Evolutionary conservation across 164 flowering plant genomes (phyloP), one percentile per base, ranked within the genome.

Genomic region (grape (Vitis vinifera)): DNA sequence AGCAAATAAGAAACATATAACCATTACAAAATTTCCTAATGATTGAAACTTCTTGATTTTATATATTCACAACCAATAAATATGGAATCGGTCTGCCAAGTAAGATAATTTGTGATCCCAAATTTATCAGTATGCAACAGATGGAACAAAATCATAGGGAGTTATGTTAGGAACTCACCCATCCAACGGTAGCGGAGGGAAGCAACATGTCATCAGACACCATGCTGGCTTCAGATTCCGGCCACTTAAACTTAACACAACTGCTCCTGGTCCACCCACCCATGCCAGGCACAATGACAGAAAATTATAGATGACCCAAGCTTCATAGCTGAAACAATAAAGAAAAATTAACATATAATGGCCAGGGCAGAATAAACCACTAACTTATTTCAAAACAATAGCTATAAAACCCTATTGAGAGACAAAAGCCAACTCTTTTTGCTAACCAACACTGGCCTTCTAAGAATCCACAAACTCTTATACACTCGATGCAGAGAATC

Each of bases 251-350:
- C 92, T 94, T 68, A 92, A 61, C 48, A 92, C 97, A 77, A 92
- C 99, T 70, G 99, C 89, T 73, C 99, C 98, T 13, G 99, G 99
- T 27, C 99, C 98, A 73, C 98, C 99, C 57, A 95, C 99, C 99
- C 99, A 95, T 58, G 93, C 99, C 78, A 95, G 76, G 89, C 99
- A 95, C 53, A 95, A 71, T 13, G 98, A 89, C 64, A 95, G 79
- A 66, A 95, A 95, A 79, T 95, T 95, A 74, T 95, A 95, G 15
- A 95, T 95, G 73, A 94, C 99, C 97, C 99, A 94, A 53, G 99
- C 99, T 87, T 94, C 99, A 79, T 94, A 94, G 69, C 99, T 94
- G 89, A 71, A 83, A 87, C 66, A 79, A 7, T 5, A 9, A 51
- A 59, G n/a, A 27, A 61, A 59, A 50, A 44, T 10, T 44, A 23